Evolutionary conservation across 2,329 filamentous ascomycete species (phyloP).

Genomic region (Colletotrichum noveboracense): DNA sequence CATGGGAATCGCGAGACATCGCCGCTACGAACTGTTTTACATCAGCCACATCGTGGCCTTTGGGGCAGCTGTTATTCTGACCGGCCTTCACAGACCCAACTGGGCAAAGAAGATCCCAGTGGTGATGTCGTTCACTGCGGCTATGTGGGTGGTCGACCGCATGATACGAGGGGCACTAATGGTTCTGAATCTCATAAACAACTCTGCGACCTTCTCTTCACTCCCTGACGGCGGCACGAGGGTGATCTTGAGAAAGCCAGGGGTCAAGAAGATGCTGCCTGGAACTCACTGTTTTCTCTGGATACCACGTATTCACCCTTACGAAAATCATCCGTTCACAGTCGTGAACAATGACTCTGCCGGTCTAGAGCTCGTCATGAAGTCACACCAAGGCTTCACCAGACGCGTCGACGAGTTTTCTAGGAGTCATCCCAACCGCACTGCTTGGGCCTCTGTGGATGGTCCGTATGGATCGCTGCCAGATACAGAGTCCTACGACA

Average conservation of each 20-base stretch:
- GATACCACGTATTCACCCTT: conserved; percentile 54
- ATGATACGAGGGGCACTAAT: conserved; percentile 36
- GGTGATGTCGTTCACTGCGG: conserved; percentile 40
- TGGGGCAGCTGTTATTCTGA: conserved; percentile 41
- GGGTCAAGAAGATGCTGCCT: conserved; percentile 28
- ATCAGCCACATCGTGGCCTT: conserved; percentile 47
- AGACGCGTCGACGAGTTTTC: conserved; percentile 49
- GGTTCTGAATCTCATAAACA: conserved; percentile 40
- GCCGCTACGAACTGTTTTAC: conserved; percentile 53
- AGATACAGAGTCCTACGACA: conserved; percentile 36
- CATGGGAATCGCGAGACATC: conserved; percentile 34
- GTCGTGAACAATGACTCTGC: conserved; percentile 48
- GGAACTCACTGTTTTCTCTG: conserved; percentile 57
- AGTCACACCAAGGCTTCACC: conserved; percentile 57
- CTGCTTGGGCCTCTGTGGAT: conserved; percentile 52
- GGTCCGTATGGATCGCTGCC: conserved; percentile 59
- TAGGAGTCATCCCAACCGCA: conserved; percentile 40
- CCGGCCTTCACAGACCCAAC: conserved; percentile 49
- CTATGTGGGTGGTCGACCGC: conserved; percentile 49
- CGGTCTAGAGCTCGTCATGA: conserved; percentile 54
- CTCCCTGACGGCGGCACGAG: conserved; percentile 49
- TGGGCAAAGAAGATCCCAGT: conserved; percentile 39
- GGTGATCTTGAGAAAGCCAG: conserved; percentile 49
- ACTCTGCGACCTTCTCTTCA: conserved; percentile 45
- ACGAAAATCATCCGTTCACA: conserved; percentile 62